Evolutionary conservation across 2,329 filamentous ascomycete genomes (phyloP).

Genomic region (Exophiala spinifera): DNA sequence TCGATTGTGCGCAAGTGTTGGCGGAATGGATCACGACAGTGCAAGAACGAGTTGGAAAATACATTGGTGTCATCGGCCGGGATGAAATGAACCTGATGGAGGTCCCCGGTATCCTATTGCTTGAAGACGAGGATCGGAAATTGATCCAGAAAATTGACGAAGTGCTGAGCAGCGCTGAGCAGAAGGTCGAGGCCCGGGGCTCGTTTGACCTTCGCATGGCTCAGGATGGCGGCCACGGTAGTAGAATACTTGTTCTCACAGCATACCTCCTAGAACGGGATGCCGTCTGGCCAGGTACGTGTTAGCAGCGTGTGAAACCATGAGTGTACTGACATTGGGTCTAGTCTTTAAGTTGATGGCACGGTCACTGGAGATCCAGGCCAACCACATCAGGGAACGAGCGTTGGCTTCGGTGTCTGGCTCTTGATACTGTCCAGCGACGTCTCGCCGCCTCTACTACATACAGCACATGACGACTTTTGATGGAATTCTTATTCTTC

Average conservation of each 20-base stretch:
- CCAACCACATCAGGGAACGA: conserved; percentile 60
- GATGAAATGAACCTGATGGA: conserved; percentile 75
- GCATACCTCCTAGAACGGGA: conserved; percentile 85
- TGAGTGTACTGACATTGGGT: background rate
- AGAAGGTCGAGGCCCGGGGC: conserved; percentile 52
- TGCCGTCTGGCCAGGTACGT: conserved; percentile 86
- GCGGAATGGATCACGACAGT: conserved; percentile 92
- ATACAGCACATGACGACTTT: background rate
- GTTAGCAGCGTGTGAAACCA: background rate
- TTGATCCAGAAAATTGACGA: conserved; percentile 78
- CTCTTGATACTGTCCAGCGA: conserved; percentile 11
- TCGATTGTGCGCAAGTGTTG: conserved; percentile 90
- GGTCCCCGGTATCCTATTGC: conserved; percentile 81
- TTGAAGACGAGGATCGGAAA: conserved; percentile 89
- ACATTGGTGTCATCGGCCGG: conserved; percentile 80
- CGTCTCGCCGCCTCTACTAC: background rate
- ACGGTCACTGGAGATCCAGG: conserved; percentile 62
- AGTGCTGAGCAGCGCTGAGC: conserved; percentile 71
- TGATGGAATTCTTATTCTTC: conserved; percentile 2
- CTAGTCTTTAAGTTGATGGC: conserved; percentile 68
- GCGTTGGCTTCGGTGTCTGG: conserved; percentile 48
- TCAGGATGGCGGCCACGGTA: conserved; percentile 71
- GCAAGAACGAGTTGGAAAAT: conserved; percentile 88
- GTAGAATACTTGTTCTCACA: conserved; percentile 78
- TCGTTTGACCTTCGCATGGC: conserved; percentile 19